Evolutionary conservation across 2,329 filamentous ascomycete genomes (phyloP).

Genomic region (Venturia effusa): DNA sequence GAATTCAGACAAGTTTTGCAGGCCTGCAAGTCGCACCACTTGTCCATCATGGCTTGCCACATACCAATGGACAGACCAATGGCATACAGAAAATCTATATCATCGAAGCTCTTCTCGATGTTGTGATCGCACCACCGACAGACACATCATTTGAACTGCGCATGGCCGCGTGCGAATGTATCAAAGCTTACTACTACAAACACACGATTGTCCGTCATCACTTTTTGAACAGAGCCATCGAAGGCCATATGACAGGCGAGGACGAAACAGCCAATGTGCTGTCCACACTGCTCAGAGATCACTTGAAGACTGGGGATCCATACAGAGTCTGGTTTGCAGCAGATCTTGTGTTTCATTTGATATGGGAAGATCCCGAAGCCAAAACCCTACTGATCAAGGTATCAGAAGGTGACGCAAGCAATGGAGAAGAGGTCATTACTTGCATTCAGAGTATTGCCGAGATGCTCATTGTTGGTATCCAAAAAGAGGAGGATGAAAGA

Average conservation of each 20-base stretch:
- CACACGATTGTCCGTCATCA: constrained; percentile 74
- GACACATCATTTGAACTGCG: constrained; percentile 66
- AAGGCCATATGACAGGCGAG: constrained; percentile 65
- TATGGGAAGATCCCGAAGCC: constrained; percentile 68
- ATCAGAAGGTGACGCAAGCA: constrained; percentile 78
- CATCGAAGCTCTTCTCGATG: constrained; percentile 81
- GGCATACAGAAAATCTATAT: constrained; percentile 64
- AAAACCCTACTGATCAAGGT: constrained; percentile 73
- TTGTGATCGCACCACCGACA: constrained; percentile 55
- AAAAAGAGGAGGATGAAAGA: constrained; percentile 65
- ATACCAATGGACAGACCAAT: constrained; percentile 35
- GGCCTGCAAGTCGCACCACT: constrained; percentile 67
- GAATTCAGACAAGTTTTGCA: constrained; percentile 79
- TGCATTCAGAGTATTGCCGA: constrained; percentile 81
- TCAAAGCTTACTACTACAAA: constrained; percentile 83
- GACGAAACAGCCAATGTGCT: constrained; percentile 84
- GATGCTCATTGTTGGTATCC: constrained; percentile 72
- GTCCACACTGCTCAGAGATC: constrained; percentile 49
- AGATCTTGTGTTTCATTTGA: constrained; percentile 73
- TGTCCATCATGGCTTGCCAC: constrained; percentile 27
- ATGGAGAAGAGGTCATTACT: constrained; percentile 88
- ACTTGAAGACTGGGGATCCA: constrained; percentile 57
- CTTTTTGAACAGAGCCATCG: constrained; percentile 80
- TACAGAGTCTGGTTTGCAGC: constrained; percentile 87
- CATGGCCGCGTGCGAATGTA: constrained; percentile 75